These are phyloP conservation scores for Lichina pygmaea DNA, from an alignment of 495 filamentous ascomycete species.

Conservation along the genomic window DNA sequence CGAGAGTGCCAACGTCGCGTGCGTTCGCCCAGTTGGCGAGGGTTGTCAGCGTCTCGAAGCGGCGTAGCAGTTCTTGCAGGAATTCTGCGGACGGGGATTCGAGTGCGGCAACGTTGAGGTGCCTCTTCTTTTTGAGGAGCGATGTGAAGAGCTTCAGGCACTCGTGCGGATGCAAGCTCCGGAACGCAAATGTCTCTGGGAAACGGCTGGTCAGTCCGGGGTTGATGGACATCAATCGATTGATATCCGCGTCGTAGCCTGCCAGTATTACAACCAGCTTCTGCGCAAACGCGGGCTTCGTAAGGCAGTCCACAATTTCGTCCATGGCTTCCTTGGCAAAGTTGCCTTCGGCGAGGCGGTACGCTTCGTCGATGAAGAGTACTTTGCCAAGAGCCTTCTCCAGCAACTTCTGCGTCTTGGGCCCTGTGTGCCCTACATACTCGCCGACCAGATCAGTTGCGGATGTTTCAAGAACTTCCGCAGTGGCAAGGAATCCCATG, in stretches of 20 bases:
- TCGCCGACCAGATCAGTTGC: conserved; percentile 14
- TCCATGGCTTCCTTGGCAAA: conserved; percentile 49
- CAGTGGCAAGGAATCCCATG: conserved; percentile 16
- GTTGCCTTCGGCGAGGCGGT: conserved; percentile 25
- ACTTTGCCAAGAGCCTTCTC: conserved; percentile 34
- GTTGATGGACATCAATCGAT: conserved; percentile 36
- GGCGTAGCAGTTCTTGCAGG: conserved; percentile 7
- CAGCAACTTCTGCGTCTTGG: conserved; percentile 29
- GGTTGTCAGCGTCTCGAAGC: conserved; percentile 16
- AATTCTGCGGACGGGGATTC: conserved; percentile 7
- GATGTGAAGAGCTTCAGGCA: conserved; percentile 17
- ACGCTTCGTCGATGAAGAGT: conserved; percentile 43
- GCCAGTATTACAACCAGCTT: conserved; percentile 53
- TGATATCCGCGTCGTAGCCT: conserved; percentile 45
- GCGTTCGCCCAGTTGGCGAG: conserved; percentile 40
- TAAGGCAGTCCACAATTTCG: conserved; percentile 42
- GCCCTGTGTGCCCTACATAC: conserved; percentile 31
- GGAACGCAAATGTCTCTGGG: conserved; percentile 27
- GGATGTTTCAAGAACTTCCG: conserved; percentile 15
- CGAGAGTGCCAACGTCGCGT: conserved; percentile 31
- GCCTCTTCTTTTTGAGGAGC: conserved; percentile 3
- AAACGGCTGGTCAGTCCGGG: conserved; percentile 32
- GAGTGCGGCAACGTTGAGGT: conserved; percentile 11
- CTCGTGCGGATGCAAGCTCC: conserved; percentile 13
- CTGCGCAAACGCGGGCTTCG: conserved; percentile 29